Evolutionary conservation across 495 filamentous ascomycete species (phyloP).

Genomic region (Penicillium waksmanii): DNA sequence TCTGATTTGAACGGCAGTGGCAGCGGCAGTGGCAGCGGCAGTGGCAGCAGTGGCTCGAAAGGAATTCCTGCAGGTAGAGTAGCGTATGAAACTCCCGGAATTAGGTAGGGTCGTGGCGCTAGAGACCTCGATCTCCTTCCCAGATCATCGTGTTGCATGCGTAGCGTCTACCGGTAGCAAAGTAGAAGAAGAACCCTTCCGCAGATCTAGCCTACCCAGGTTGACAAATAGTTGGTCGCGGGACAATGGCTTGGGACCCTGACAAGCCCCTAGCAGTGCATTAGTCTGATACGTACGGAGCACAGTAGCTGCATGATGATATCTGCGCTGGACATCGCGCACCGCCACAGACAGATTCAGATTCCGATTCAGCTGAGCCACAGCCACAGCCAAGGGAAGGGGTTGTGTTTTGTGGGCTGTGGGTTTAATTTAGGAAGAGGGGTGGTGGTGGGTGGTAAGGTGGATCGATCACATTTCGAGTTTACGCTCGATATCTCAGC

Average conservation of each 20-base stretch:
- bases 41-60: neutral
- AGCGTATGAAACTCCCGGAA: too few species aligned
- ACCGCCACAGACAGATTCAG: constrained; percentile 21
- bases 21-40: neutral
- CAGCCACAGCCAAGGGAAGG: constrained; percentile 9
- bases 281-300: neutral
- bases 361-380: constrained; percentile 21
- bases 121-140: neutral
- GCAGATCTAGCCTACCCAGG: constrained; percentile 1
- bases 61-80: constrained; percentile 15
- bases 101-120: too few species aligned
- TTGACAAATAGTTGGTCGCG: constrained; percentile 23
- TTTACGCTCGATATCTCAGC: constrained; percentile 1
- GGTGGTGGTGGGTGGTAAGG: neutral
- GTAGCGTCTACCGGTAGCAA: neutral
- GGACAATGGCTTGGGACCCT: neutral
- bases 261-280: constrained; percentile 5
- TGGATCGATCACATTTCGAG: constrained; percentile 25
- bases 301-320: neutral
- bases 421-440: neutral
- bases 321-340: constrained; percentile 14
- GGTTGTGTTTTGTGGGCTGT: neutral
- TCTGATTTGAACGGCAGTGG: constrained; percentile 12
- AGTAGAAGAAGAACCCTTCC: neutral
- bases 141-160: constrained; percentile 12